Base-by-base conservation (phyloP, 208 protist genomes). In the Trypanosoma congolense region DNA sequence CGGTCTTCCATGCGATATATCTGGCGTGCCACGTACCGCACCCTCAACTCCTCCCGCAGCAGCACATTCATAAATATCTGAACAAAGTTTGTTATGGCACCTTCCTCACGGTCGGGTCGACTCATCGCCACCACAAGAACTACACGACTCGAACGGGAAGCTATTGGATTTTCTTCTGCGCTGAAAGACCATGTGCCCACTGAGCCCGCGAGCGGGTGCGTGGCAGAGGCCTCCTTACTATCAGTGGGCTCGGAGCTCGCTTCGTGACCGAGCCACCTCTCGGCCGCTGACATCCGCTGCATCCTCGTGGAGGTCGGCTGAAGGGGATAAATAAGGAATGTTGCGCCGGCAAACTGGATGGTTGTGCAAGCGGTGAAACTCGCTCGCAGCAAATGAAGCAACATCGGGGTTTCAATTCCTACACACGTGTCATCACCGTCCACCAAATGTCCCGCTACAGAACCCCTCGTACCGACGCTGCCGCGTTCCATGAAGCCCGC, bases 61-160 rank as follows among this genome's bases (percentile, higher is more conserved):
- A 87, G 55, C n/a, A 85, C 60, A 46, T 93, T 90, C 50, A 88
- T 71, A 55, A 86, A 87, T 40, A 75, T 72, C 63, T 93, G 86
- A n/a, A 87, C 62, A 50, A 93, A 90, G 44, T 77, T 77, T 6
- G 75, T 52, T 33, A 93, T 77, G 25, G 68, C 50, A 22, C 73
- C 67, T 42, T 78, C 57, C 38, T 86, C 77, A 3, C 67, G 67
- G 58, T 93, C 86, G 1, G 77, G 72, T 16, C 65, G 73, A 56
- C 55, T 62, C 77, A 90, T 84, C 29, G 86, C 86, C 1, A 88
- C 68, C 12, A 93, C 80, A n/a, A 93, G 65, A 43, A 80, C 16
- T 4, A 60, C 61, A 24, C 44, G 33, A 3, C 40, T 28, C 9
- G 61, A 55, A 31, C 3, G 26, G 24, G 19, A 19, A 14, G 18